Conservation (phyloP, 2,329 filamentous ascomycete genomes). For the Colletotrichum sublineola region DNA sequence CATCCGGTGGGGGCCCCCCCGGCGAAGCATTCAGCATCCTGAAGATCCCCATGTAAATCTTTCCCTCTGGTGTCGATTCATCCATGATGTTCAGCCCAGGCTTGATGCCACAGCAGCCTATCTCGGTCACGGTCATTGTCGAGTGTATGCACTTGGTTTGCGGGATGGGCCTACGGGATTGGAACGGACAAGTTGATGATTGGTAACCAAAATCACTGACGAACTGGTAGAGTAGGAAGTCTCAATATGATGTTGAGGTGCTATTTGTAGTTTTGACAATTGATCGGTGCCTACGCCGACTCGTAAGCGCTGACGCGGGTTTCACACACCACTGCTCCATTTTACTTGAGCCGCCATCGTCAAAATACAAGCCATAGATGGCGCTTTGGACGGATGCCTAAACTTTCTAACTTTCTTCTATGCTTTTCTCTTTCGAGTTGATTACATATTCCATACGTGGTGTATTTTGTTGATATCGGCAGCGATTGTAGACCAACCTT, state of each 20-base stretch:
- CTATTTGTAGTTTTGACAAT: background rate
- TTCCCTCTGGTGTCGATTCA: constrained; percentile 41
- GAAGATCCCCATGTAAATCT: constrained; percentile 39
- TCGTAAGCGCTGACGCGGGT: constrained; percentile 16
- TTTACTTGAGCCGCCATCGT: background rate
- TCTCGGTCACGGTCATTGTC: constrained; percentile 43
- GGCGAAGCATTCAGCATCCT: constrained; percentile 35
- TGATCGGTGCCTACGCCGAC: background rate
- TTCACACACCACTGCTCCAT: background rate
- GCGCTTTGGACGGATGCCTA: background rate
- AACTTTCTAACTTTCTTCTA: background rate
- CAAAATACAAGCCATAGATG: background rate
- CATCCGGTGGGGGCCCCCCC: constrained; percentile 42
- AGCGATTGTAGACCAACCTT: background rate
- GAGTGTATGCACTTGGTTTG: background rate
- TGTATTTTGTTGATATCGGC: background rate
- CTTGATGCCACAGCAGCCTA: constrained; percentile 44
- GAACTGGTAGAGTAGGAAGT: too few relatives aligned
- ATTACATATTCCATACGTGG: background rate
- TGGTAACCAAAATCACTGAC: background rate
- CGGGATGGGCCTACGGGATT: background rate
- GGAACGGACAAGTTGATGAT: too few relatives aligned
- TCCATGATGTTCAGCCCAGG: constrained; percentile 44
- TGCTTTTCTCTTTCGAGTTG: background rate
- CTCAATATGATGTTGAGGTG: too few relatives aligned